Base-by-base conservation (phyloP, 164 flowering plant genomes). In the Taxillus chinensis region DNA sequence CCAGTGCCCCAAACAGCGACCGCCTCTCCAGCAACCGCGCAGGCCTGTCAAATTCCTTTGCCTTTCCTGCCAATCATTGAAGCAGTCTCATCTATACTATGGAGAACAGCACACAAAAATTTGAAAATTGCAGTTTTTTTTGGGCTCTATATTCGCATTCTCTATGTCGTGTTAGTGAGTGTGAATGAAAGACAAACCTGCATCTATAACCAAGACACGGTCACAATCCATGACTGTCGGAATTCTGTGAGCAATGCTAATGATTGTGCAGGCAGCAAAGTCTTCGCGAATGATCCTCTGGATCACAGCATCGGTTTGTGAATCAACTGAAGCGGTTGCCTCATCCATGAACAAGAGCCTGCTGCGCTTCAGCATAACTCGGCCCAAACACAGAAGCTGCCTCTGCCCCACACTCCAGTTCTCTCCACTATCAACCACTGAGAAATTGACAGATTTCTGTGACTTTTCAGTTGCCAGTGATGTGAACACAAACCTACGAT, bases 361-460 rank as follows among this genome's bases (percentile, higher is more conserved):
- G 79, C 95, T 95, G 45, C 61, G 83, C 76, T 95, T 95, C 15
- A 95, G 74, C 90, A 95, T 87, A 7, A 95, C 96, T 15, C 99
- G 58, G 5, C 92, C 99, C 63, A 95, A 68, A 66, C 99, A 95
- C 0, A 95, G 89, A 66, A 92, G 95, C 68, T 92, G 98, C 72
- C 97, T 86, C 64, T 92, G 93, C 17, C 98, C 98, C 69, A 92
- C 93, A 49, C 99, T 95, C 99, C 99, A 95, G 60, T 95, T 95
- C 43, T 89, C 97, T 27, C 99, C 99, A 71, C 77, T 80, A 65
- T 87, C 99, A 60, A 78, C 89, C 75, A 95, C 98, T 93, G 37
- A 42, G 3, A 58, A 40, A 48, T 14, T 37, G 43, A 48, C 52
- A 61, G 10, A 53, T 42, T 46, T 39, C 37, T 3, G n/a, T 59